These are phyloP conservation scores for Yamadazyma taylorii DNA, from an alignment of 1,139 yeast genomes.

Conservation along the genomic window DNA sequence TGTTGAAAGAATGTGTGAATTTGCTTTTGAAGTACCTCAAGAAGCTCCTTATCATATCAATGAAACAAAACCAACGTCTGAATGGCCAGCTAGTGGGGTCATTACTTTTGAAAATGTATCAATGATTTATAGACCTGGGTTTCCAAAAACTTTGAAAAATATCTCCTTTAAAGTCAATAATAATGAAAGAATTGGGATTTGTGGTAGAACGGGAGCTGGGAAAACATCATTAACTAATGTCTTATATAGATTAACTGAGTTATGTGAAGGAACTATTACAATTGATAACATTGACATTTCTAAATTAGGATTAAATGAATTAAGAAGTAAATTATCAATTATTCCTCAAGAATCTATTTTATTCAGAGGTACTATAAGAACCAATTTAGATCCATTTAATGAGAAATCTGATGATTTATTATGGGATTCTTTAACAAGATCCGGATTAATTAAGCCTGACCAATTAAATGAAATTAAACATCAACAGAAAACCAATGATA, in stretches of 20 bases:
- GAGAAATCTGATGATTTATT: slow-evolving; percentile 29
- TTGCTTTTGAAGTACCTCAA: slow-evolving; percentile 52
- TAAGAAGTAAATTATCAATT: slow-evolving; percentile 75
- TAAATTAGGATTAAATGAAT: slow-evolving; percentile 67
- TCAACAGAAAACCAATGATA: slow-evolving; percentile 10
- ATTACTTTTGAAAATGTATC: slow-evolving; percentile 59
- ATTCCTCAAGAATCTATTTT: slow-evolving; percentile 93
- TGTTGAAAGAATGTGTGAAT: slow-evolving; percentile 74
- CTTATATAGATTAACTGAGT: slow-evolving; percentile 60
- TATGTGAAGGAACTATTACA: slow-evolving; percentile 47
- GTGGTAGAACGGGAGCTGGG: slow-evolving; percentile 85
- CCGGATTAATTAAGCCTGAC: slow-evolving; percentile 23
- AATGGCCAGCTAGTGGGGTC: slow-evolving; percentile 48
- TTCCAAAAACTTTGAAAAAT: slow-evolving; percentile 70
- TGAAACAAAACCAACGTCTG: slow-evolving; percentile 54
- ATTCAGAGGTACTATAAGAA: slow-evolving; percentile 77
- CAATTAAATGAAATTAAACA: slow-evolving; percentile 22
- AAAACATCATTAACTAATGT: slow-evolving; percentile 70
- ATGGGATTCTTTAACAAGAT: slow-evolving; percentile 30
- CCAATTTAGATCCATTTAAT: slow-evolving; percentile 69
- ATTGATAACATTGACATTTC: slow-evolving; percentile 63
- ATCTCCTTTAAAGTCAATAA: slow-evolving; percentile 48
- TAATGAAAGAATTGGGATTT: slow-evolving; percentile 68
- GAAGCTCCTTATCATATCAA: slow-evolving; percentile 48
- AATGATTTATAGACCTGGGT: slow-evolving; percentile 71